Evolutionary conservation across 805 yeast genomes (phyloP).

Genomic region (Saccharomycopsis guyanensis): DNA sequence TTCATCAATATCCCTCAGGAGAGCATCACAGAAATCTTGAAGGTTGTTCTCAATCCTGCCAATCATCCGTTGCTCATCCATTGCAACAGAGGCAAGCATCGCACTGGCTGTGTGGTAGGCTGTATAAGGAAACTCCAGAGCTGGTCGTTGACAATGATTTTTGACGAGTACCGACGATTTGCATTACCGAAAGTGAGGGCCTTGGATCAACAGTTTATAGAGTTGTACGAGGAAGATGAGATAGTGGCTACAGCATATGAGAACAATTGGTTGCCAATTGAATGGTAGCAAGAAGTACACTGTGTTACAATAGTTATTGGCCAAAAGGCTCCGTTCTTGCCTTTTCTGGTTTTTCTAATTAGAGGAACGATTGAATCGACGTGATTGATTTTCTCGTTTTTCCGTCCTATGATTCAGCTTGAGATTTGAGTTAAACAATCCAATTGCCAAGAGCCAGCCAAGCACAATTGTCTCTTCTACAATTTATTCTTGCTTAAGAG

Average conservation of each 20-base stretch:
- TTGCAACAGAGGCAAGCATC: constrained; percentile 93
- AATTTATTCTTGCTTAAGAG: no score
- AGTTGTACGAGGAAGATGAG: constrained; percentile 66
- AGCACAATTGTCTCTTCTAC: no score
- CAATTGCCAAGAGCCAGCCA: no score
- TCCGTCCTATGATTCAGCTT: no score
- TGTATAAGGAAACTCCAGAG: constrained; percentile 81
- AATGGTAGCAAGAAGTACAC: constrained; percentile 48
- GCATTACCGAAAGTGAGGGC: constrained; percentile 95
- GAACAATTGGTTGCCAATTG: constrained; percentile 56
- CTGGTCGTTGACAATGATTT: constrained; percentile 91
- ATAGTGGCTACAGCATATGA: constrained; percentile 47
- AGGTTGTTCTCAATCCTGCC: constrained; percentile 71
- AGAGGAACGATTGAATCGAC: no score
- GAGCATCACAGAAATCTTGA: constrained; percentile 69
- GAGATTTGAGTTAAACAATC: no score
- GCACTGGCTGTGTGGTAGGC: constrained; percentile 95
- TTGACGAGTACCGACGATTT: constrained; percentile 90
- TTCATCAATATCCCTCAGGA: constrained; percentile 69
- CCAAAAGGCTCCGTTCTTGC: no score
- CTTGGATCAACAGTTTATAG: constrained; percentile 92
- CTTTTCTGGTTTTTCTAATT: no score
- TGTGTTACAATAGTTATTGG: no score
- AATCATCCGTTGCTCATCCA: constrained; percentile 92
- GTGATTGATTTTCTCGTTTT: no score